phyloP scores from a whole-genome alignment of 768 basidiomycete species.

The Rhodotorula graminis region DNA sequence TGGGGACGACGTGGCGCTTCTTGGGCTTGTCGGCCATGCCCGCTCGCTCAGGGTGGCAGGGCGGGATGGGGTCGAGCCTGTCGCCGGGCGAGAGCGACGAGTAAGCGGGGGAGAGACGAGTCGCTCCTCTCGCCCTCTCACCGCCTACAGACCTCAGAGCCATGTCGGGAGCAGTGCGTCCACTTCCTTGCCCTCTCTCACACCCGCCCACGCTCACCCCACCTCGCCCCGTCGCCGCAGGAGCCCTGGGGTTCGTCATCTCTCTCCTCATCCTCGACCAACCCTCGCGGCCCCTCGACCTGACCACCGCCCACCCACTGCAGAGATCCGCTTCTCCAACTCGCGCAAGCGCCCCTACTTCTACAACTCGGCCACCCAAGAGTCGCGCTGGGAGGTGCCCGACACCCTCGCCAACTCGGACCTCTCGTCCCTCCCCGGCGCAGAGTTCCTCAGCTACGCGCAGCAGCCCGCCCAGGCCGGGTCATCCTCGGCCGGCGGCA shows the following conservation, averaged over 20 bases:
- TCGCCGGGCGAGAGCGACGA: too few relatives aligned
- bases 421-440: constrained; percentile 37
- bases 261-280: background rate
- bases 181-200: too few relatives aligned
- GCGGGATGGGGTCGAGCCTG: background rate
- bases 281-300: background rate
- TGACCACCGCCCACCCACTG: background rate
- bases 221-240: background rate
- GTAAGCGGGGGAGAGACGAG: too few relatives aligned
- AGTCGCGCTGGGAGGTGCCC: constrained; percentile 69
- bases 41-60: too few relatives aligned
- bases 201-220: background rate
- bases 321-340: constrained; percentile 76
- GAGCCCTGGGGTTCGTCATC: constrained; percentile 12
- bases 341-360: constrained; percentile 78
- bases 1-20: constrained; percentile 15
- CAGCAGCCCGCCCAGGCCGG: constrained; percentile 38
- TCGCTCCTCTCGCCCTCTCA: background rate
- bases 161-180: background rate
- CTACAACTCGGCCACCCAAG: constrained; percentile 65
- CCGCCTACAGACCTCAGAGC: too few relatives aligned
- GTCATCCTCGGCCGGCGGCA: too few relatives aligned
- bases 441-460: constrained; percentile 39
- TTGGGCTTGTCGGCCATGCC: background rate
- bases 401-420: constrained; percentile 26